Evolutionary conservation across 495 filamentous ascomycete species (phyloP), one percentile per base, ranked within the genome.

Genomic region (Lepraria neglecta): DNA sequence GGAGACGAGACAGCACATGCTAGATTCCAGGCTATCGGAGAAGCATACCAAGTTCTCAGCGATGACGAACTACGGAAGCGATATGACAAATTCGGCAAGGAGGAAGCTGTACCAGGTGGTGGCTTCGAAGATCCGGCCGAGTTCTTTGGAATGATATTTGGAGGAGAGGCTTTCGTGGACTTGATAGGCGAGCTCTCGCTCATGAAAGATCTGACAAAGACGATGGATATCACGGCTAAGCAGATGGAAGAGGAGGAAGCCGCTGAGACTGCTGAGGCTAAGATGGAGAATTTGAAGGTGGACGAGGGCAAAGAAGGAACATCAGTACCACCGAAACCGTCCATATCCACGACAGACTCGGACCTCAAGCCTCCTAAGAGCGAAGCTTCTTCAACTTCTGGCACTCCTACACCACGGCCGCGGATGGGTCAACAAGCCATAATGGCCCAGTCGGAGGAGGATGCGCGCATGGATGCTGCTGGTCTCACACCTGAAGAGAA

Each of bases 61-160:
- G 87, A 95, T 70, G 75, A 84, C 57, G 87, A 95, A 28, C 79
- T 97, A 43, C 87, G 94, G 66, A 87, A 85, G 65, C 84, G 88
- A 71, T 99, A 99, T 77, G 94, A 99, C 74, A 94, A 96, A 70
- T 90, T 84, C 78, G 94, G 94, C 72, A 99, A 97, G 75, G 92
- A 97, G 62, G 82, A 86, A 56, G 90, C 92, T 1, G 84, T 91
- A 46, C 94, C 94, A 0, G 81, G 82, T 66, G 86, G 88, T 67
- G 94, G 94, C 63, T 99, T 99, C 74, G 87, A 90, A 78, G 94
- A 99, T 67, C 95, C 94, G 0, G 83, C 91, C 47, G 95, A 99
- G 76, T 99, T 99, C 84, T 97, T 99, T 74, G 86, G 89, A 65
- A 95, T 91, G 81, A 97, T 99, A 62, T 99, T 99, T 68, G 94